These are phyloP conservation scores for Nakazawaea laoshanensis DNA, from an alignment of 805 yeast genomes.

Conservation along the genomic window DNA sequence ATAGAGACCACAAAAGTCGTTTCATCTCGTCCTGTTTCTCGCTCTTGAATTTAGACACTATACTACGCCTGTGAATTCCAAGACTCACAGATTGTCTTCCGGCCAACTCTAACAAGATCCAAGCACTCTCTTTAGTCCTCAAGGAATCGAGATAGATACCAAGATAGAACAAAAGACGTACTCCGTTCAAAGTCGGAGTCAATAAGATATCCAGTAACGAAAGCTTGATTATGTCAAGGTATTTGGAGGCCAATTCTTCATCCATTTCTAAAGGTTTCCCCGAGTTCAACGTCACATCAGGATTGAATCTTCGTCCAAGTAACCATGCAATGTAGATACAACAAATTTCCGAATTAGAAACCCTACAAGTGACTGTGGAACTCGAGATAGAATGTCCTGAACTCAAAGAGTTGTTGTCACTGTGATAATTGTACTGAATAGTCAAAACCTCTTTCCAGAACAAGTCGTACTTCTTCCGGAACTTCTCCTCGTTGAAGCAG, in stretches of 20 bases:
- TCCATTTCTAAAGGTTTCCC: conserved; percentile 15
- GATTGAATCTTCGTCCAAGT: conserved; percentile 25
- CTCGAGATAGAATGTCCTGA: conserved; percentile 1
- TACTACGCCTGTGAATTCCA: conserved; percentile 35
- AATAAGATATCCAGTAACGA: conserved; percentile 33
- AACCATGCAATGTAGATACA: conserved; percentile 40
- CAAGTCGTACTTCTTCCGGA: conserved; percentile 24
- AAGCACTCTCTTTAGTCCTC: conserved; percentile 39
- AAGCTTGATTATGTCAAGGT: conserved; percentile 31
- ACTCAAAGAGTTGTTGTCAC: conserved; percentile 3
- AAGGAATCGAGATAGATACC: conserved; percentile 34
- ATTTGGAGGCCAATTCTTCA: conserved; percentile 21
- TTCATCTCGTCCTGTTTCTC: conserved; percentile 30
- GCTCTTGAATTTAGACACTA: conserved; percentile 23
- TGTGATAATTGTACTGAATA: conserved; percentile 9
- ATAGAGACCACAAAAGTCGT: conserved; percentile 35
- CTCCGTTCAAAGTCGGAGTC: conserved; percentile 35
- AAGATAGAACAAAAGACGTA: conserved; percentile 31
- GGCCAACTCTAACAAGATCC: conserved; percentile 37
- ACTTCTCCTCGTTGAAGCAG: conserved; percentile 26
- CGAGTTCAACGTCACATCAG: conserved; percentile 18
- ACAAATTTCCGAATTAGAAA: conserved; percentile 29
- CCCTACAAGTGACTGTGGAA: conserved; percentile 10
- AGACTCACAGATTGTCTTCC: conserved; percentile 38
- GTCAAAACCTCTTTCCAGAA: conserved; percentile 28